phyloP scores from a whole-genome alignment of 1,139 yeast species.

The Kurtzmaniella quercitrusa region DNA sequence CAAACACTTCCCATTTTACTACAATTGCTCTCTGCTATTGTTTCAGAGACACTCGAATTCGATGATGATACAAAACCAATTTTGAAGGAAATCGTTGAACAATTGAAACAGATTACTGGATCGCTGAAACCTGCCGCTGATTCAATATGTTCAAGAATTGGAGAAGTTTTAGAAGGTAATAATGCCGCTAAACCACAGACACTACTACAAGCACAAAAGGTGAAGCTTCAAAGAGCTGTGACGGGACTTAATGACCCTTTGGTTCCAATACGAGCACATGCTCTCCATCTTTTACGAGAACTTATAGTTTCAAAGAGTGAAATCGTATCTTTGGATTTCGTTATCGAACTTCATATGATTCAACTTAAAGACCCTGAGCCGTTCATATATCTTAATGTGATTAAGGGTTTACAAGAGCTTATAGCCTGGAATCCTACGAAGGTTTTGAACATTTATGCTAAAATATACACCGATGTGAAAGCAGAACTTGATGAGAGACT shows the following conservation, averaged over 20 bases:
- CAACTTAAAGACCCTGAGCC: slow-evolving; percentile 81
- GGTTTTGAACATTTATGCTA: slow-evolving; percentile 37
- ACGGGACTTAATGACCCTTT: slow-evolving; percentile 69
- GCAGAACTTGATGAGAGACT: slow-evolving; percentile 59
- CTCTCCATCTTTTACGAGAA: slow-evolving; percentile 60
- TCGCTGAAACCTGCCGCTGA: slow-evolving; percentile 13
- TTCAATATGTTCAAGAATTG: slow-evolving; percentile 30
- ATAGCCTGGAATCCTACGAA: slow-evolving; percentile 39
- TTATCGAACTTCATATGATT: slow-evolving; percentile 54
- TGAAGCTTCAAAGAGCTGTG: slow-evolving; percentile 50
- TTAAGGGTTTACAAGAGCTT: slow-evolving; percentile 68
- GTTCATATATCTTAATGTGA: slow-evolving; percentile 76
- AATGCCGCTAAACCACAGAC: slow-evolving; percentile 15
- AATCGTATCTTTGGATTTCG: slow-evolving; percentile 51
- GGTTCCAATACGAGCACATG: slow-evolving; percentile 85
- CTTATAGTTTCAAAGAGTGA: slow-evolving; percentile 49
- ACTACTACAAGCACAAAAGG: slow-evolving; percentile 10
- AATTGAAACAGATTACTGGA: slow-evolving; percentile 18
- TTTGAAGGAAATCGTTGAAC: slow-evolving; percentile 24
- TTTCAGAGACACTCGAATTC: slow-evolving; percentile 34
- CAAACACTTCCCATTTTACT: slow-evolving; percentile 35
- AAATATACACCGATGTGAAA: slow-evolving; percentile 35
- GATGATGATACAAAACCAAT: slow-evolving; percentile 17
- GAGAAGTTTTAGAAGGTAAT: slow-evolving; percentile 23
- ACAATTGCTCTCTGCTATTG: slow-evolving; percentile 51